Evolutionary conservation across 768 basidiomycete genomes (phyloP).

Genomic region (Suillus hirtellus): DNA sequence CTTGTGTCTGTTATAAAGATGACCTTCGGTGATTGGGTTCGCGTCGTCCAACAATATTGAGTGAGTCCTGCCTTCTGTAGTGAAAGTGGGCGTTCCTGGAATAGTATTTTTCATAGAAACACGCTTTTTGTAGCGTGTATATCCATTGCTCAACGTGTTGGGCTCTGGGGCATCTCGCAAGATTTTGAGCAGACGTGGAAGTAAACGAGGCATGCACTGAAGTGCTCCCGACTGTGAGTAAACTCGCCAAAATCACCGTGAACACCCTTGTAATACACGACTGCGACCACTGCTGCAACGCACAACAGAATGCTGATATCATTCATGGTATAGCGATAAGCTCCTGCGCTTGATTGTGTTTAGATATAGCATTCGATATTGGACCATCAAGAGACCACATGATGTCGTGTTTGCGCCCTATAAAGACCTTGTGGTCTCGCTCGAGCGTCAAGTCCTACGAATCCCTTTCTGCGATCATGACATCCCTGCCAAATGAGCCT

Average conservation of each 20-base stretch:
- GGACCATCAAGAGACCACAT: constrained; percentile 5
- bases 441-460: constrained; percentile 30
- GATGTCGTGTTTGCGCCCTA: constrained; percentile 26
- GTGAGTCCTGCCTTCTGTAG: constrained; percentile 41
- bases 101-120: constrained; percentile 37
- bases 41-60: constrained; percentile 62
- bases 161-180: constrained; percentile 36
- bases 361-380: background rate
- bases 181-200: constrained; percentile 59
- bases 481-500: constrained; percentile 29
- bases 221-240: background rate
- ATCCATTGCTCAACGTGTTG: constrained; percentile 13
- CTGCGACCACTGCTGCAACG: background rate
- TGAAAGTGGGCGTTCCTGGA: constrained; percentile 44
- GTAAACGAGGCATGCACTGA: constrained; percentile 61
- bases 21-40: constrained; percentile 57
- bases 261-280: background rate
- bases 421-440: constrained; percentile 38
- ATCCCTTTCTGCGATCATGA: constrained; percentile 19
- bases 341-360: background rate
- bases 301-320: background rate
- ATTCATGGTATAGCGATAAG: background rate
- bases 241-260: background rate
- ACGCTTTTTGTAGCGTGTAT: constrained; percentile 23
- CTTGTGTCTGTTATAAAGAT: constrained; percentile 57